Evolutionary conservation across 352 stramenopile species (phyloP).

Genomic region (Pythium chondricola): DNA sequence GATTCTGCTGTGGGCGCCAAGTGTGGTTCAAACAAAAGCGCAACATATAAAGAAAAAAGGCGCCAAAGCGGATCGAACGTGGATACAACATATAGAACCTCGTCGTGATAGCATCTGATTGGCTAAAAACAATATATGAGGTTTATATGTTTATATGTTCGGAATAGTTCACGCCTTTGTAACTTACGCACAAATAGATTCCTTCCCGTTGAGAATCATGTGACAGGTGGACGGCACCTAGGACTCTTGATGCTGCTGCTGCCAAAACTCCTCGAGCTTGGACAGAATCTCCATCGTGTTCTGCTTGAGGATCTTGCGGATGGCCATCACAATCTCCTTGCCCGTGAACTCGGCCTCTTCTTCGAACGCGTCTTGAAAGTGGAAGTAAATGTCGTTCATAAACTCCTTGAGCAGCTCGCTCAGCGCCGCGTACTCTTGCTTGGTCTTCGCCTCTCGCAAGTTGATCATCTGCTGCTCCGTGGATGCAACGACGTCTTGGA

Average conservation of each 20-base stretch:
- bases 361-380: slow-evolving; percentile 81
- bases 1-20: slow-evolving; percentile 1
- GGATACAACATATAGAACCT: neutral
- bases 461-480: slow-evolving; percentile 47
- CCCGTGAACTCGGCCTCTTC: slow-evolving; percentile 79
- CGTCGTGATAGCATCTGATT: too few species aligned
- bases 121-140: too few species aligned
- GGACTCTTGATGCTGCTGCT: slow-evolving; percentile 33
- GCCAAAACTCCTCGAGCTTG: slow-evolving; percentile 70
- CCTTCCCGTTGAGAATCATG: too few species aligned
- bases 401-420: slow-evolving; percentile 77
- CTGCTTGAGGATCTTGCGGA: slow-evolving; percentile 81
- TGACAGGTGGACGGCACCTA: too few species aligned
- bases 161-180: neutral
- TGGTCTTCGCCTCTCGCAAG: slow-evolving; percentile 34
- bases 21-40: slow-evolving; percentile 7
- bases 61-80: slow-evolving; percentile 1
- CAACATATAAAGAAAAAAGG: slow-evolving; percentile 17
- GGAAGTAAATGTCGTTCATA: slow-evolving; percentile 87
- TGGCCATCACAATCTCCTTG: slow-evolving; percentile 77
- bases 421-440: slow-evolving; percentile 49
- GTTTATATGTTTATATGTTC: slow-evolving; percentile 4
- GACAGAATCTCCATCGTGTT: slow-evolving; percentile 74
- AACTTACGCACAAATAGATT: neutral
- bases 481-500: slow-evolving; percentile 39